phyloP scores from a whole-genome alignment of 2,329 filamentous ascomycete species.

The Xylariaceae sp. region DNA sequence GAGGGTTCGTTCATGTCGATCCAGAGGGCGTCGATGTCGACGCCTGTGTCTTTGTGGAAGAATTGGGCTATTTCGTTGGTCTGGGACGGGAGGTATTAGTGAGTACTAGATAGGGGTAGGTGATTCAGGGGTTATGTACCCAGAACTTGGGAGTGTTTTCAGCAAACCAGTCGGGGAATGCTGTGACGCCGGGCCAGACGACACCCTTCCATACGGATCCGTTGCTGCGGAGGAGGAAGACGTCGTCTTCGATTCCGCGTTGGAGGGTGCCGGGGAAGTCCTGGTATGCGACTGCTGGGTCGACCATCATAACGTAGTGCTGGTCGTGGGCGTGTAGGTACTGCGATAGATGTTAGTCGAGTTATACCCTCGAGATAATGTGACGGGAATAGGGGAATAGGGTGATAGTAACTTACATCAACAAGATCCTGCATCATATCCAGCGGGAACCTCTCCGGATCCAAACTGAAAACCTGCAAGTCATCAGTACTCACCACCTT shows the following conservation, averaged over 20 bases:
- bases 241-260: constrained; percentile 38
- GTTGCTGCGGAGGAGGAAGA: constrained; percentile 48
- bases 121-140: constrained; percentile 6
- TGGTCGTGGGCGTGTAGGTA: constrained; percentile 63
- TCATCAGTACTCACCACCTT: background rate
- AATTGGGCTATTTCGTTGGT: constrained; percentile 60
- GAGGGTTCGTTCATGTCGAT: constrained; percentile 62
- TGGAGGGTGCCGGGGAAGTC: constrained; percentile 40
- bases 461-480: background rate
- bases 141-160: constrained; percentile 61
- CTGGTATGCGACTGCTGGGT: constrained; percentile 55
- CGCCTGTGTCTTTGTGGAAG: constrained; percentile 57
- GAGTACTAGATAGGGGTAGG: background rate
- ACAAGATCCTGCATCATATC: background rate
- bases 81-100: constrained; percentile 32
- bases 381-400: background rate
- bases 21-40: constrained; percentile 75
- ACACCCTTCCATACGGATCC: constrained; percentile 57
- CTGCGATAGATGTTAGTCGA: background rate
- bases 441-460: background rate
- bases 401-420: background rate
- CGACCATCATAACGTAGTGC: constrained; percentile 73
- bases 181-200: constrained; percentile 71
- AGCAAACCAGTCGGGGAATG: constrained; percentile 73
- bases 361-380: background rate